phyloP scores from a whole-genome alignment of 192 early-diverging fungal genomes.

The Globomyces pollinis-pini region DNA sequence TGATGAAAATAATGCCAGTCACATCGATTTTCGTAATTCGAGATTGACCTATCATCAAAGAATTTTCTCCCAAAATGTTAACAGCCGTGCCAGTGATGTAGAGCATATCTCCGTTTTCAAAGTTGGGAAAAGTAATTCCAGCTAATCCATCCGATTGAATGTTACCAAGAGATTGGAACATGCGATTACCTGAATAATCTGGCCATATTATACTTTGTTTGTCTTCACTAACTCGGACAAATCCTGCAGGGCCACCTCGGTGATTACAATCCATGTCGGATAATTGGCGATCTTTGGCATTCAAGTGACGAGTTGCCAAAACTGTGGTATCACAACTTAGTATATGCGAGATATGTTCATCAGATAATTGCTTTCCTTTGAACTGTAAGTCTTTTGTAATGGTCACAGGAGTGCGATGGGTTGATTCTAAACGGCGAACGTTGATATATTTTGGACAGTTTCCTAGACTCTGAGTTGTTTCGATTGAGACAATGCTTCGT shows the following conservation, averaged over 20 bases:
- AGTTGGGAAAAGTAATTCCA: slow-evolving; percentile 13
- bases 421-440: neutral
- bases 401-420: neutral
- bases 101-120: slow-evolving; percentile 19
- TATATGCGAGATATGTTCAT: too few relatives aligned
- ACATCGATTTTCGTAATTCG: slow-evolving; percentile 1
- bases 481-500: too few relatives aligned
- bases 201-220: neutral
- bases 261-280: slow-evolving; percentile 18
- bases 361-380: too few relatives aligned
- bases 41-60: slow-evolving; percentile 10
- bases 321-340: slow-evolving; percentile 7
- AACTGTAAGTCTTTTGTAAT: too few relatives aligned
- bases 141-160: slow-evolving; percentile 11
- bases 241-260: slow-evolving; percentile 16
- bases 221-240: slow-evolving; percentile 5
- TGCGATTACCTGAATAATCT: slow-evolving; percentile 23
- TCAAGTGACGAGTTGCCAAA: slow-evolving; percentile 5
- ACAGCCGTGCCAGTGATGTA: slow-evolving; percentile 17
- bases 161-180: slow-evolving; percentile 22
- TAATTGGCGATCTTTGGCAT: neutral
- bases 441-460: slow-evolving; percentile 26
- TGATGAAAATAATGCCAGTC: slow-evolving; percentile 11
- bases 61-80: slow-evolving; percentile 11
- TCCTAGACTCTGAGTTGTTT: slow-evolving; percentile 12